phyloP scores from a whole-genome alignment of 2,329 filamentous ascomycete species.

The Cryphonectria naterciae region DNA sequence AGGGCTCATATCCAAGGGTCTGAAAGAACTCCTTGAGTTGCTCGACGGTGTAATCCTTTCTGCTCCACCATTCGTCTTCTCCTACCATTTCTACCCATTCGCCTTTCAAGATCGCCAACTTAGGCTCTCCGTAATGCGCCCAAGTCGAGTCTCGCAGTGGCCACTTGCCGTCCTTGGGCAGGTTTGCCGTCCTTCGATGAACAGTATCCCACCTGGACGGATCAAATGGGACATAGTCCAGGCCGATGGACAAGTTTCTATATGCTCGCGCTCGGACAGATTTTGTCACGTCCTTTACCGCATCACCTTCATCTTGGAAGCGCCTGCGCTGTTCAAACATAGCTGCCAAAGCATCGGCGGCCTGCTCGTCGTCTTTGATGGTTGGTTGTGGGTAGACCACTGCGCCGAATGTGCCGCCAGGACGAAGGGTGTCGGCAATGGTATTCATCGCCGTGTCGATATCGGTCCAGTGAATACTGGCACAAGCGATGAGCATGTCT shows the following conservation, averaged over 20 bases:
- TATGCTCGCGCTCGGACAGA: conserved; percentile 13
- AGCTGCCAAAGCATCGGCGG: conserved; percentile 6
- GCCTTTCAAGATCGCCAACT: not conserved
- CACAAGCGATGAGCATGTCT: conserved; percentile 26
- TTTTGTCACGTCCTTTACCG: conserved; percentile 1
- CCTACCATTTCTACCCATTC: conserved; percentile 6
- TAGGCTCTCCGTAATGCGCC: conserved; percentile 15
- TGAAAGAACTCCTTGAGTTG: conserved; percentile 23
- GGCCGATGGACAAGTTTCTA: conserved; percentile 14
- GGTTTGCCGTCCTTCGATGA: conserved; percentile 17
- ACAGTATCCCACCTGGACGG: not conserved
- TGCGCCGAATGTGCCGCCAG: conserved; percentile 25
- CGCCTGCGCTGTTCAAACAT: conserved; percentile 19
- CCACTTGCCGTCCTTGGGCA: conserved; percentile 20
- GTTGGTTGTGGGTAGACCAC: conserved; percentile 25
- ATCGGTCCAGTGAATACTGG: conserved; percentile 26
- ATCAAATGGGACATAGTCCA: conserved; percentile 19
- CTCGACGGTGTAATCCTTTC: conserved; percentile 12
- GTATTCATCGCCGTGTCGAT: conserved; percentile 17
- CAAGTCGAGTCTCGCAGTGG: conserved; percentile 18
- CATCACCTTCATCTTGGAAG: conserved; percentile 12
- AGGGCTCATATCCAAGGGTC: conserved; percentile 18
- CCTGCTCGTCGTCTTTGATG: conserved; percentile 12
- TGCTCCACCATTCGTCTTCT: conserved; percentile 11
- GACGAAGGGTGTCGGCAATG: conserved; percentile 19